Percentiles rank a stretch among this genome's conserved stretches.
Conservation (phyloP, 1,284 basidiomycete species). For the Cryptococcus sp. region DNA sequence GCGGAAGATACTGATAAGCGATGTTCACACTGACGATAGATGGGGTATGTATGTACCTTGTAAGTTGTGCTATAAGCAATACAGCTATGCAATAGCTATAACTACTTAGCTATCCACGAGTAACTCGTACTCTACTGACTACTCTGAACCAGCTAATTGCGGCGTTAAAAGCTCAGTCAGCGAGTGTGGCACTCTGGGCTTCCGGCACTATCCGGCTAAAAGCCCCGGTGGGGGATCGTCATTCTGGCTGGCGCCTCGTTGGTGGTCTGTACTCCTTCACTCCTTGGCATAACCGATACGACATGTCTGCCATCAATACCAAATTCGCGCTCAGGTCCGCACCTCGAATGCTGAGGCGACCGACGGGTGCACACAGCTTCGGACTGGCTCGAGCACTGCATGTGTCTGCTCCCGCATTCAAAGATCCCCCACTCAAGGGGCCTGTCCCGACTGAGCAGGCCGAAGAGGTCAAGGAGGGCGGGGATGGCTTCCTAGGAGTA, state of each 20-base stretch:
- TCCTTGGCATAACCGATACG: neutral
- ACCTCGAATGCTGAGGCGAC: neutral
- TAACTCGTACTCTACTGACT: too few relatives aligned
- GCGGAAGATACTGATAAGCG: neutral
- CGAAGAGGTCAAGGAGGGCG: slow-evolving; percentile 27
- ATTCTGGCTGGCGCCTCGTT: too few relatives aligned
- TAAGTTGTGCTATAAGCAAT: neutral
- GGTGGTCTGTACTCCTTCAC: too few relatives aligned
- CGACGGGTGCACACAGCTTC: neutral
- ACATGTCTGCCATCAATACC: neutral
- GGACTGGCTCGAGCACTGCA: neutral
- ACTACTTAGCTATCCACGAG: too few relatives aligned
- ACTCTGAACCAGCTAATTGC: too few relatives aligned
- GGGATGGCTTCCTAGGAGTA: slow-evolving; percentile 30
- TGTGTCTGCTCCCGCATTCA: neutral
- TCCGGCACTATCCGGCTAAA: too few relatives aligned
- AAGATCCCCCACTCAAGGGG: neutral
- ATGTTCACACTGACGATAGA: neutral
- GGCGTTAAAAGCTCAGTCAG: too few relatives aligned
- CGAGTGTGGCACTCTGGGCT: too few relatives aligned
- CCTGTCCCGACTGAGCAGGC: slow-evolving; percentile 9
- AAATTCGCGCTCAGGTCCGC: neutral
- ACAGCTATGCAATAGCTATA: too few relatives aligned
- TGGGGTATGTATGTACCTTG: neutral
- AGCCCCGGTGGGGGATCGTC: too few relatives aligned